Conservation (phyloP, 371 early-diverging fungal genomes). For the Lichtheimia hyalospora region DNA sequence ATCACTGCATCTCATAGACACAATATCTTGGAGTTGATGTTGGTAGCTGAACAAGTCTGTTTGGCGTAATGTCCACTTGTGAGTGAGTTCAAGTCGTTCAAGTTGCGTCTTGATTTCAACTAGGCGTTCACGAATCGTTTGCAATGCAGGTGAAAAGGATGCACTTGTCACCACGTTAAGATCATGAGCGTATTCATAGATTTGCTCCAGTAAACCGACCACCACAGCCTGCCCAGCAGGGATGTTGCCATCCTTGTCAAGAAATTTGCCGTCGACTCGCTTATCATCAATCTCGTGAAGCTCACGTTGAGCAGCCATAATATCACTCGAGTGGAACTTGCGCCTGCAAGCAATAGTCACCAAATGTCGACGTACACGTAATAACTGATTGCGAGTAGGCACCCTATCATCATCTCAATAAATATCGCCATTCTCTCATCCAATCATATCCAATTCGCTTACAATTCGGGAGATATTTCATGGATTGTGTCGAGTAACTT, state of each 20-base stretch:
- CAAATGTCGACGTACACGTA: constrained; percentile 66
- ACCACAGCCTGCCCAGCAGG: constrained; percentile 84
- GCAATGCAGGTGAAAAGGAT: constrained; percentile 57
- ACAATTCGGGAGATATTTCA: constrained; percentile 46
- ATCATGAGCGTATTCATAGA: constrained; percentile 76
- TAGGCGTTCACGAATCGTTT: constrained; percentile 71
- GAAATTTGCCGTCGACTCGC: constrained; percentile 74
- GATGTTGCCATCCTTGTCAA: constrained; percentile 54
- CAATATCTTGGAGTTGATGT: constrained; percentile 74
- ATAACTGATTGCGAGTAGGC: constrained; percentile 64
- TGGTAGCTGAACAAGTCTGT: constrained; percentile 84
- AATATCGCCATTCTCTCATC: background rate
- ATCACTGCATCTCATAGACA: constrained; percentile 51
- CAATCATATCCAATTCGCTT: background rate
- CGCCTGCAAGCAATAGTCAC: constrained; percentile 46
- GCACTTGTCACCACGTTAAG: constrained; percentile 62
- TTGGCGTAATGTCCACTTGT: constrained; percentile 84
- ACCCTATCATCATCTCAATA: constrained; percentile 26
- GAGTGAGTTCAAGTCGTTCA: constrained; percentile 70
- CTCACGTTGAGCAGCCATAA: constrained; percentile 61
- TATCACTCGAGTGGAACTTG: constrained; percentile 35
- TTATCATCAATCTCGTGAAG: constrained; percentile 66
- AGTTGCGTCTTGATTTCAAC: constrained; percentile 71
- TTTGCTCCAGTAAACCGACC: constrained; percentile 73
- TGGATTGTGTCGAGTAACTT: constrained; percentile 36